Percentiles rank a stretch among this genome's conserved stretches.
phyloP scores from a whole-genome alignment of 352 stramenopile species.

The Globisporangium paddicum region DNA sequence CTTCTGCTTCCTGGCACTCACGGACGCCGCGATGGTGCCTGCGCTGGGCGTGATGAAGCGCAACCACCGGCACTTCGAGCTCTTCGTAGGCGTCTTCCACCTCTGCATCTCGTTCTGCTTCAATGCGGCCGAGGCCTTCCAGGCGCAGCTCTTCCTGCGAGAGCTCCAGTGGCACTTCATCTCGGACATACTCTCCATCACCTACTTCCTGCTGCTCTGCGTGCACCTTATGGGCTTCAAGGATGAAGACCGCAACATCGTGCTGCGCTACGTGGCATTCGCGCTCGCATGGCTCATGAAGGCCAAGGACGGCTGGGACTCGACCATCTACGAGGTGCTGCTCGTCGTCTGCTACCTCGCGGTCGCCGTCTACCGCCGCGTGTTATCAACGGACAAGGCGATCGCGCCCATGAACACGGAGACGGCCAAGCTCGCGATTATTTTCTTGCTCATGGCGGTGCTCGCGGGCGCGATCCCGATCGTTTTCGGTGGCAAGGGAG shows the following conservation, averaged over 20 bases:
- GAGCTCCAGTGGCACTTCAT: conserved; percentile 85
- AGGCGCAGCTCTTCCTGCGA: conserved; percentile 57
- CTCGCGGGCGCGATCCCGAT: conserved; percentile 45
- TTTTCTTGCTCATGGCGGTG: conserved; percentile 33
- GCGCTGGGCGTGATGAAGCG: conserved; percentile 73
- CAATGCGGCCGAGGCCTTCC: conserved; percentile 75
- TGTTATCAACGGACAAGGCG: conserved; percentile 34
- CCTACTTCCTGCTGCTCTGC: conserved; percentile 83
- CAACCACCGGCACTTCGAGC: conserved; percentile 86
- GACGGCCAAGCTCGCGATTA: conserved; percentile 47
- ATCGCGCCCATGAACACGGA: conserved; percentile 53
- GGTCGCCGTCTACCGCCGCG: conserved; percentile 47
- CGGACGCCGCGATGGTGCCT: conserved; percentile 68
- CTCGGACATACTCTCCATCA: conserved; percentile 80
- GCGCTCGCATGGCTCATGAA: conserved; percentile 83
- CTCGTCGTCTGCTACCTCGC: conserved; percentile 57
- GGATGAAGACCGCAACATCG: conserved; percentile 80
- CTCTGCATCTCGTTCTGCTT: conserved; percentile 77
- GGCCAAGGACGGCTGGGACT: conserved; percentile 78
- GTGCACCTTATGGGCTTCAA: conserved; percentile 83
- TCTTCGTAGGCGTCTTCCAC: conserved; percentile 86
- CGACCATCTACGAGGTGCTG: conserved; percentile 59
- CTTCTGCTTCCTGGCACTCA: conserved; percentile 71
- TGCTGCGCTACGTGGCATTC: conserved; percentile 84
- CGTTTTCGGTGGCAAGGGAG: conserved; percentile 25